Evolutionary conservation across 768 basidiomycete genomes (phyloP), one percentile per base, ranked within the genome.

Genomic region (Leccinellum albellum): DNA sequence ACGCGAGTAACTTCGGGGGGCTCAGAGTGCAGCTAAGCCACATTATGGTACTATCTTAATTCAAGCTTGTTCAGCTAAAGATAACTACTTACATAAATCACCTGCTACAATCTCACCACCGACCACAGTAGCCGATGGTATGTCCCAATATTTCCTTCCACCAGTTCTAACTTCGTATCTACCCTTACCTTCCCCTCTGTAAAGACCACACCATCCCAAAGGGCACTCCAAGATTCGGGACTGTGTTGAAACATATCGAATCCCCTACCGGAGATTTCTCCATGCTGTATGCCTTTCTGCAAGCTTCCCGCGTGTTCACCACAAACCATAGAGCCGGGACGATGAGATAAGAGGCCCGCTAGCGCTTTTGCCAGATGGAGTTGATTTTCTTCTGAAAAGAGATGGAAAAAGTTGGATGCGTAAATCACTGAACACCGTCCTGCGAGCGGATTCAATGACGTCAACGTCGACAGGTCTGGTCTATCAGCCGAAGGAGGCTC

Each of bases 341-440:
- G 33, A 8, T 64, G 62, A 13, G 68, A 70, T 46, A 75, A 61
- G 4, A 74, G 56, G 1, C 68, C 64, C 1, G 65, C 74, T 1
- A 73, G 35, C 2, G 61, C 64, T 29, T 49, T 61, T 12, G 73
- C 74, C n/a, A 74, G 51, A 12, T 57, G 48, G 12, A 57, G 29
- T 32, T 75, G 73, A 26, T 70, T 63, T 3, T 59, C 64, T 49
- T 73, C 66, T 0, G 61, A 57, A 54, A 75, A 74, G 0, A 72
- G 45, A 66, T 73, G 72, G 61, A 86, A 84, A 60, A 86, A 73
- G 13, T 77, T 70, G 3, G 76, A 75, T 0, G 78, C 77, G 55
- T 80, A 76, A 35, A 86, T 79, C 6, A 74, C 79, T 10, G 82
- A 75, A 46, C 83, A 71, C 28, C 73, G 79, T 0, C 81, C 80